Evolutionary conservation across 1,139 yeast genomes (phyloP).

Genomic region (Geotrichum candidum): DNA sequence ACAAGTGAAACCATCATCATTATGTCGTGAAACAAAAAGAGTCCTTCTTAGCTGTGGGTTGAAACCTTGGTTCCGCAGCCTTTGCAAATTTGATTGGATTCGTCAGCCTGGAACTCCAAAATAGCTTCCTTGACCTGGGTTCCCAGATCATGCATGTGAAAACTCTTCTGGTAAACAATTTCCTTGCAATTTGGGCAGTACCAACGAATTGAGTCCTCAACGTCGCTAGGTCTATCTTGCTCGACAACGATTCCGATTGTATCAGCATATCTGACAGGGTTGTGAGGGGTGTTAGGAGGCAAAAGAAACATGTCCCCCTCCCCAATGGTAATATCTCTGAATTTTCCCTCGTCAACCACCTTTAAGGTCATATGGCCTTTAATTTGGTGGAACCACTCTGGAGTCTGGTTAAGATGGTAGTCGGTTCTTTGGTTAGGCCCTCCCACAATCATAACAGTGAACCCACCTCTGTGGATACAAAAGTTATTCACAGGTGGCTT

Average conservation of each 20-base stretch:
- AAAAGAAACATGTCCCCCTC: slow-evolving; percentile 86
- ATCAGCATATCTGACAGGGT: slow-evolving; percentile 78
- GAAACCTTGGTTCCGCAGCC: slow-evolving; percentile 56
- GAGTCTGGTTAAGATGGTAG: slow-evolving; percentile 89
- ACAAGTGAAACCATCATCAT: background rate
- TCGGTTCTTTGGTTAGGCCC: slow-evolving; percentile 94
- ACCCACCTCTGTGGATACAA: slow-evolving; percentile 86
- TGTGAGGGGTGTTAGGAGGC: slow-evolving; percentile 80
- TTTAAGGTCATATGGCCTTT: slow-evolving; percentile 80
- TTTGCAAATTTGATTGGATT: slow-evolving; percentile 62
- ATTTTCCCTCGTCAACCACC: slow-evolving; percentile 78
- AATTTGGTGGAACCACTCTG: slow-evolving; percentile 86
- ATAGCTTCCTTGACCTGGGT: slow-evolving; percentile 87
- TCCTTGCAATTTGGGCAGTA: slow-evolving; percentile 67
- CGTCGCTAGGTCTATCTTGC: slow-evolving; percentile 75
- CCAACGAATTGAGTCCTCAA: slow-evolving; percentile 74
- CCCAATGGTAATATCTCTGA: slow-evolving; percentile 64
- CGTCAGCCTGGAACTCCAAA: slow-evolving; percentile 57
- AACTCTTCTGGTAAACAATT: slow-evolving; percentile 61
- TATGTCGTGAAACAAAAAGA: background rate
- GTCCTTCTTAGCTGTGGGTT: slow-evolving; percentile 14
- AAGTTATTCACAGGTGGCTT: slow-evolving; percentile 91
- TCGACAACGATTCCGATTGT: slow-evolving; percentile 93
- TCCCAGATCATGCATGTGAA: slow-evolving; percentile 77
- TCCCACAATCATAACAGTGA: slow-evolving; percentile 89